Conservation (phyloP, 2,329 filamentous ascomycete species). For the Tolypocladium sp. region DNA sequence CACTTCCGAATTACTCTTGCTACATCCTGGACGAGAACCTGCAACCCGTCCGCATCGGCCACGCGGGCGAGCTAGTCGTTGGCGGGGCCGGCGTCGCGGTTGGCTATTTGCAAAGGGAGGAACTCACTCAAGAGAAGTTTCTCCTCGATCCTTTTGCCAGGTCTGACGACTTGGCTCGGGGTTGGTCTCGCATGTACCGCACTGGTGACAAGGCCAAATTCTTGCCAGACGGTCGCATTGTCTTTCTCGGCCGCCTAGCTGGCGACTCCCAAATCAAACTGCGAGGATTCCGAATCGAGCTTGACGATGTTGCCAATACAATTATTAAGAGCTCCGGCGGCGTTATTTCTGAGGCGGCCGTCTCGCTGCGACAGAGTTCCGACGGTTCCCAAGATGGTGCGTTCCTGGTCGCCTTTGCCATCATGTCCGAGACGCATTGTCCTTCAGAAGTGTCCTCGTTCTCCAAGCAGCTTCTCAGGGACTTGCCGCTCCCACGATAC, state of each 20-base stretch:
- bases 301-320: background rate
- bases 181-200: background rate
- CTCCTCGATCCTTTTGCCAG: background rate
- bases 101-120: background rate
- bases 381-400: background rate
- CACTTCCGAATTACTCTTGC: background rate
- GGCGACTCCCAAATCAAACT: background rate
- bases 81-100: conserved; percentile 17
- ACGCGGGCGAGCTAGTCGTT: conserved; percentile 19
- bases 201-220: background rate
- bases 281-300: background rate
- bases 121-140: background rate
- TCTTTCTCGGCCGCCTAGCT: background rate
- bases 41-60: conserved; percentile 12
- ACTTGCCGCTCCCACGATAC: conserved; percentile 19
- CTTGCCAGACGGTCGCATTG: background rate
- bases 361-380: background rate
- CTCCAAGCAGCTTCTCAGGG: conserved; percentile 6
- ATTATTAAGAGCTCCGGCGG: conserved; percentile 20
- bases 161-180: background rate
- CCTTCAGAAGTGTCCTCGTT: conserved; percentile 1
- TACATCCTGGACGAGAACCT: background rate
- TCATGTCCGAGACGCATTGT: background rate
- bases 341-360: conserved; percentile 15
- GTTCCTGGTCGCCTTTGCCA: conserved; percentile 3